These are phyloP conservation scores for Eucalyptus globulus DNA, from an alignment of 345 rosid species.

Conservation along the genomic window DNA sequence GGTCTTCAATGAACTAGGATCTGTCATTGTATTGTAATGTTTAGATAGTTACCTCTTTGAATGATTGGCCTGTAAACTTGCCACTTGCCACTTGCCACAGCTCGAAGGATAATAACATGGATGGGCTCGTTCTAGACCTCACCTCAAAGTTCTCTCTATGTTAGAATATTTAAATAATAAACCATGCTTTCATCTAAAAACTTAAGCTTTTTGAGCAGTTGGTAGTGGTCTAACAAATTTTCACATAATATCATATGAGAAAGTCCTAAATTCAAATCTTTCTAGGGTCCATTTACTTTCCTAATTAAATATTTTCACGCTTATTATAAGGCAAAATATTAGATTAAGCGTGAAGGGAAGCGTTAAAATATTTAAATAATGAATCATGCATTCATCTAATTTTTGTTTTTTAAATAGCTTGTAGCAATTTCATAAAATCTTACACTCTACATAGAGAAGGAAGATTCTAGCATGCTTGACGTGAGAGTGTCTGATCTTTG, in stretches of 20 bases:
- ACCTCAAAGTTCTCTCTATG: neutral
- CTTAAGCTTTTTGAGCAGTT: no score
- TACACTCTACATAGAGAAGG: neutral
- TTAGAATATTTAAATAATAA: no score
- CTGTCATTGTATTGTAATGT: neutral
- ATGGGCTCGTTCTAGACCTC: neutral
- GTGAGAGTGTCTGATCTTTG: neutral
- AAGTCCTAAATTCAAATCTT: fast-evolving
- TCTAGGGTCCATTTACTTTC: fast-evolving
- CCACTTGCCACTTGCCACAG: neutral
- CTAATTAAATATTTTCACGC: no score
- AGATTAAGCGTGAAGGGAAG: no score
- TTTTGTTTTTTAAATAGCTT: no score
- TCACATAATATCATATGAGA: fast-evolving
- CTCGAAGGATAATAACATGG: neutral
- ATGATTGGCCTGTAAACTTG: neutral
- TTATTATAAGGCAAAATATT: no score
- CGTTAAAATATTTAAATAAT: no score
- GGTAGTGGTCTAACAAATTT: fast-evolving
- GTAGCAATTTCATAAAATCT: no score
- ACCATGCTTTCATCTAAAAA: fast-evolving
- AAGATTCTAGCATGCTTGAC: neutral
- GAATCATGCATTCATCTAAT: no score
- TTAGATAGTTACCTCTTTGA: neutral
- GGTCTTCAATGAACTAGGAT: neutral